These are phyloP conservation scores for Turritis glabra DNA, from an alignment of 345 rosid genomes.

Conservation along the genomic window DNA sequence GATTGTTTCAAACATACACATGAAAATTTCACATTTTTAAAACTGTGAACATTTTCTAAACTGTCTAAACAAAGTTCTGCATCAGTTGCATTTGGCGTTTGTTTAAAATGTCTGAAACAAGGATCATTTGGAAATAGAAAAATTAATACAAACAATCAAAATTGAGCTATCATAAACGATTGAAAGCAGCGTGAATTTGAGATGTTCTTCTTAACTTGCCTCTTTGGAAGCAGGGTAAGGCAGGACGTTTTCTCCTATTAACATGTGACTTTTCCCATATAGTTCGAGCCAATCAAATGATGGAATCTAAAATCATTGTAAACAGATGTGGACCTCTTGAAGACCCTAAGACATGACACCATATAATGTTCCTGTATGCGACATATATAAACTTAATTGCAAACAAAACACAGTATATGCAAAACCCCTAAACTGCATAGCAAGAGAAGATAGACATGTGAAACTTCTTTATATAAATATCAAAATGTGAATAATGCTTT, in stretches of 20 bases:
- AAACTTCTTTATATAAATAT: conserved; percentile 29
- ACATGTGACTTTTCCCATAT: conserved; percentile 25
- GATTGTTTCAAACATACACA: not conserved
- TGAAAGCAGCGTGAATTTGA: not conserved
- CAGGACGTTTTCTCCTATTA: conserved; percentile 5
- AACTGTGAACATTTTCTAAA: not conserved
- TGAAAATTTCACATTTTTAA: too few species aligned
- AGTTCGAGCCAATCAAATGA: conserved; percentile 15
- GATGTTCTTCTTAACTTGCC: conserved; percentile 20
- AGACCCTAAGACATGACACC: conserved; percentile 33
- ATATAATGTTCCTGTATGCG: conserved; percentile 17
- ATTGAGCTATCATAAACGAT: not conserved
- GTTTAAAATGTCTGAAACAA: not conserved
- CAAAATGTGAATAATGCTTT: conserved; percentile 34
- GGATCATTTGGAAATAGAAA: not conserved
- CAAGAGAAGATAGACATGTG: conserved; percentile 3
- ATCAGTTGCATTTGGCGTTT: not conserved
- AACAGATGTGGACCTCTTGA: not conserved
- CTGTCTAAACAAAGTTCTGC: too few species aligned
- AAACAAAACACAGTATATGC: conserved; percentile 3
- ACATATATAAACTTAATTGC: not conserved
- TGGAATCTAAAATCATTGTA: not conserved
- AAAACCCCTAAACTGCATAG: conserved; percentile 11
- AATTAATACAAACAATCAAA: not conserved
- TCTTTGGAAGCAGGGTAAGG: conserved; percentile 11